Base-by-base conservation (phyloP, 2,329 filamentous ascomycete genomes). In the Alternaria longipes region DNA sequence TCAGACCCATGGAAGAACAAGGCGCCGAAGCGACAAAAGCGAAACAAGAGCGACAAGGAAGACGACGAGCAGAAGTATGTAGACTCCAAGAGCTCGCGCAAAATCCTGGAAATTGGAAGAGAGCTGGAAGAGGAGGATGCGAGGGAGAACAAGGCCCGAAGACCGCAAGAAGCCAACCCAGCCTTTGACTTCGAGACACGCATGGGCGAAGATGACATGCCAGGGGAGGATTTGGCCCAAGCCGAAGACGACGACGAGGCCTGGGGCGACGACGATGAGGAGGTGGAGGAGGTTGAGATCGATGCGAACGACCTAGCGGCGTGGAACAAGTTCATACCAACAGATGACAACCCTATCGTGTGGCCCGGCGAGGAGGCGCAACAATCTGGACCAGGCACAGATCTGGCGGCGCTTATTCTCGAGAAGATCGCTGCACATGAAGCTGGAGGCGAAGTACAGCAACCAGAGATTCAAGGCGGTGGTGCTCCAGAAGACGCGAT, bases 401-500 rank as follows among this genome's bases (percentile, higher is more conserved):
- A 98, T 78, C 84, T 99, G 59, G 93, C 95, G 16, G 94, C 97
- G 74, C 83, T 99, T 65, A 99, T 99, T 66, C 82, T 99, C 60
- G 90, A 94, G 75, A 97, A 97, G 81, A 99, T 99, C 74, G 93
- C 93, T 5, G 90, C 91, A 60, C 92, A 96, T 72, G 95, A 99
- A 82, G 91, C 92, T 4, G 85, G 90, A 66, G 84, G 80, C 28
- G 71, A 69, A 26, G 71, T 82, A 34, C 83, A 80, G 45, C 77
- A 80, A 24, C 71, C 75, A 34, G 77, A 79, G 26, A 80, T 85
- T 54, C 79, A 82, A 60, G 86, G 85, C 34, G 84, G 87, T 55
- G 86, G 85, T 18, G 79, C 85, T 0, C 85, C 88, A 2, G 91
- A 95, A 66, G 94, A 97, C 63, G 91, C 93, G 20, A 89, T 93